These are phyloP conservation scores for Neodidymelliopsis sp. DNA, from an alignment of 2,329 filamentous ascomycete species.

Conservation along the genomic window DNA sequence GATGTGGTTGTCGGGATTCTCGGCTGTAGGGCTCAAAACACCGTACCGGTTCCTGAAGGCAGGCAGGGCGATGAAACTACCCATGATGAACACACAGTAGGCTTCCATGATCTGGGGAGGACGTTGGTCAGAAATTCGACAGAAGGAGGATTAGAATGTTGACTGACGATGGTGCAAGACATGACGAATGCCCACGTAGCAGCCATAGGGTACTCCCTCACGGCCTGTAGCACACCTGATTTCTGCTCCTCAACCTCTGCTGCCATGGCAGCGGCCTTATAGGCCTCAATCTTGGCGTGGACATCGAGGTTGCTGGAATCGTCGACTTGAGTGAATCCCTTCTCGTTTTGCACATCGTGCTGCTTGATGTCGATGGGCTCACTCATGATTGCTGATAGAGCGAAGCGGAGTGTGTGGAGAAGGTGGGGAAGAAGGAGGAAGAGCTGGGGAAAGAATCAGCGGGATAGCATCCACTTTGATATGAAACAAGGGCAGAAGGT, in stretches of 20 bases:
- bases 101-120: conserved; percentile 67
- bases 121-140: conserved; percentile 21
- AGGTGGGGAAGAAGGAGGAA: conserved; percentile 27
- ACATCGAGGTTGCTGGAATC: conserved; percentile 40
- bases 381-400: conserved; percentile 33
- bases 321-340: conserved; percentile 31
- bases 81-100: conserved; percentile 68
- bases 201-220: conserved; percentile 61
- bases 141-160: conserved; percentile 16
- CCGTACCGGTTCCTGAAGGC: conserved; percentile 59
- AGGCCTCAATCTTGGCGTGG: conserved; percentile 51
- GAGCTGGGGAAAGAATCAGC: conserved; percentile 21
- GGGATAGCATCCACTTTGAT: conserved; percentile 29
- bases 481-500: conserved; percentile 23
- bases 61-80: conserved; percentile 63
- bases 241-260: conserved; percentile 63
- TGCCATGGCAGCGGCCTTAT: conserved; percentile 63
- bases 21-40: conserved; percentile 39
- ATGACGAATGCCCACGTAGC: conserved; percentile 64
- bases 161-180: conserved; percentile 62
- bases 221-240: conserved; percentile 59
- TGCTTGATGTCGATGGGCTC: conserved; percentile 29
- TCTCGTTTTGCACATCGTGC: conserved; percentile 27
- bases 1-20: conserved; percentile 36
- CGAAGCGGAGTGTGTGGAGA: conserved; percentile 21